Conservation (phyloP, 495 filamentous ascomycete genomes). For the Talaromyces ruber region DNA sequence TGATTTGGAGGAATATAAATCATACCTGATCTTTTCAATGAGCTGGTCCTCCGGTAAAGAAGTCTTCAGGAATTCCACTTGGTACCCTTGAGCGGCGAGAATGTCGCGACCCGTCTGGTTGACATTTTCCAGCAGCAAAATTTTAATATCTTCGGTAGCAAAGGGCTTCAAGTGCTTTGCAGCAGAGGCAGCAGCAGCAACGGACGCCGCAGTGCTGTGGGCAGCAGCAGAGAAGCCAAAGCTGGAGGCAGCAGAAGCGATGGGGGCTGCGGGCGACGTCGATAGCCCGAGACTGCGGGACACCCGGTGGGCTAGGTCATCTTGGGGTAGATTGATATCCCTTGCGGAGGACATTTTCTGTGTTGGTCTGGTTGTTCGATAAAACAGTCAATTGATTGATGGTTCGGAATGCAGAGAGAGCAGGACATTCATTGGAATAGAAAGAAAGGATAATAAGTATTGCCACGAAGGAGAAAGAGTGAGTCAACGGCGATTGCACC, state of each 20-base stretch:
- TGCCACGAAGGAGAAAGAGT: not conserved
- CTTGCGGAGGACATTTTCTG: conserved; percentile 9
- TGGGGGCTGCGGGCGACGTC: conserved; percentile 55
- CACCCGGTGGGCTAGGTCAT: conserved; percentile 26
- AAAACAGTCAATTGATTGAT: not conserved
- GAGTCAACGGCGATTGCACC: not conserved
- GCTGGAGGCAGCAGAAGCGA: conserved; percentile 54
- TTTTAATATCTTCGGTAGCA: conserved; percentile 89
- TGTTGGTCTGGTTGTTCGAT: not conserved
- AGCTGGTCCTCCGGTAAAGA: conserved; percentile 88
- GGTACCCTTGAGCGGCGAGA: conserved; percentile 79
- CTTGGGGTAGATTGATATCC: conserved; percentile 26
- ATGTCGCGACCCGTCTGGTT: conserved; percentile 84
- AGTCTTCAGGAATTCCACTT: conserved; percentile 84
- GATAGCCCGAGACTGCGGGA: conserved; percentile 49
- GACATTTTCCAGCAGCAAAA: conserved; percentile 91
- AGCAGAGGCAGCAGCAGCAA: conserved; percentile 18
- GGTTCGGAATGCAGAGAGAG: not conserved
- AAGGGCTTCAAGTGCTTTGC: conserved; percentile 92
- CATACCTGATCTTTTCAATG: conserved; percentile 91
- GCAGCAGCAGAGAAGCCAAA: conserved; percentile 25
- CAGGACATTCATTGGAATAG: not conserved
- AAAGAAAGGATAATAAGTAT: not conserved
- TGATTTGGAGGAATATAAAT: not conserved
- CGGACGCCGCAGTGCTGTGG: conserved; percentile 11